These are phyloP conservation scores for Aegle marmelos DNA, from an alignment of 345 rosid species.

Conservation along the genomic window DNA sequence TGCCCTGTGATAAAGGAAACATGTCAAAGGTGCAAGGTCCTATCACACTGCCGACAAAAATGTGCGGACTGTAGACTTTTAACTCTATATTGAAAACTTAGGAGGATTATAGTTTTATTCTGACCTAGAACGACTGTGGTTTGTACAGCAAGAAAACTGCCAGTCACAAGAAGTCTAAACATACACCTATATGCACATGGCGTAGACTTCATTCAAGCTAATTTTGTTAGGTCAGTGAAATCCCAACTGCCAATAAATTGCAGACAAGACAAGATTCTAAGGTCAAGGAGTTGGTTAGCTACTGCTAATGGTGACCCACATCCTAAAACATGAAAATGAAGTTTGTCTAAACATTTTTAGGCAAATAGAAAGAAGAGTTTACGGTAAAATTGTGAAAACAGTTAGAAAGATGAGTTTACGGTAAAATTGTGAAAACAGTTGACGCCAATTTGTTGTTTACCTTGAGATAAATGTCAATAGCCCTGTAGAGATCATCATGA, in stretches of 20 bases:
- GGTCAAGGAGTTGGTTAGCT: slow-evolving; percentile 63
- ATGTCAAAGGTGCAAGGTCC: neutral
- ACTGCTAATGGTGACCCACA: slow-evolving; percentile 32
- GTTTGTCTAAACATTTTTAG: slow-evolving; percentile 7
- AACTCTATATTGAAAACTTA: slow-evolving; percentile 1
- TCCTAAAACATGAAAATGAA: slow-evolving; percentile 27
- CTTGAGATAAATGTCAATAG: slow-evolving; percentile 97
- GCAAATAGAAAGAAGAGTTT: slow-evolving; percentile 1
- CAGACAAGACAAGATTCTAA: slow-evolving; percentile 16
- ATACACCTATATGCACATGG: neutral
- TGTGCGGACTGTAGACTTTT: neutral
- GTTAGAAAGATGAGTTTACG: neutral
- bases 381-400: slow-evolving; percentile 4
- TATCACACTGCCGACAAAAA: neutral
- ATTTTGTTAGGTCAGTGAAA: slow-evolving; percentile 30
- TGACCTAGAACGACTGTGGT: neutral
- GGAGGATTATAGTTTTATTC: neutral
- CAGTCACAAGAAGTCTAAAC: neutral
- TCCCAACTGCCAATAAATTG: slow-evolving; percentile 24
- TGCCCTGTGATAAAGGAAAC: neutral
- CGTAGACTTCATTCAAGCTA: slow-evolving; percentile 8
- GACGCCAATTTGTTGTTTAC: slow-evolving; percentile 35
- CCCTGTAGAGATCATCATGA: slow-evolving; percentile 92
- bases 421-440: slow-evolving; percentile 2
- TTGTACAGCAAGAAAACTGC: neutral